Evolutionary conservation across 352 stramenopile genomes (phyloP).

Genomic region (Pythium brassicae): DNA sequence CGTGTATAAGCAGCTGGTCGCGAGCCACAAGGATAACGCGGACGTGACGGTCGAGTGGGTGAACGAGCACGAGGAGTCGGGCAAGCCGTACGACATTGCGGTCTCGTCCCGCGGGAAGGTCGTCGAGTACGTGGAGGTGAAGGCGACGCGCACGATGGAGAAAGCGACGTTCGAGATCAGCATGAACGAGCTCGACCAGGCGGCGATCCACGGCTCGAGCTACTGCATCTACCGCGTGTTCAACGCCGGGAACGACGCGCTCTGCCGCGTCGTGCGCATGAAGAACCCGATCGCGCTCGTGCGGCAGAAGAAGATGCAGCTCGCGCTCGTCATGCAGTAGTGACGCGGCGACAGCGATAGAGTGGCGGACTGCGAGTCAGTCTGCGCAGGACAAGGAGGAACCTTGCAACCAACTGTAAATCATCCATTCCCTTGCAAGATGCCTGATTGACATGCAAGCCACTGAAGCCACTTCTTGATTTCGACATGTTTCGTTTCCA

Average conservation of each 20-base stretch:
- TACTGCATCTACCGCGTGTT: constrained; percentile 87
- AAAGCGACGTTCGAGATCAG: constrained; percentile 88
- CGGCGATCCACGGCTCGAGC: constrained; percentile 63
- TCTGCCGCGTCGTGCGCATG: constrained; percentile 77
- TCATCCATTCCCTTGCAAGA: too few relatives aligned
- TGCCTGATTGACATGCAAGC: background rate
- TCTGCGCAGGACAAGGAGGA: too few relatives aligned
- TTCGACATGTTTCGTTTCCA: too few relatives aligned
- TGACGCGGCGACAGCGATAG: too few relatives aligned
- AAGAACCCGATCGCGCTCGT: constrained; percentile 81
- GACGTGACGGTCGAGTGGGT: constrained; percentile 60
- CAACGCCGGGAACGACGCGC: constrained; percentile 63
- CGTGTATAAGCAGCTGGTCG: constrained; percentile 68
- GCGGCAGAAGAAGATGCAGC: constrained; percentile 75
- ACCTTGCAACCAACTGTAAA: too few relatives aligned
- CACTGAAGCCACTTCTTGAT: background rate
- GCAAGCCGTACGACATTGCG: constrained; percentile 77
- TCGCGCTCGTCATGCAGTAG: constrained; percentile 79
- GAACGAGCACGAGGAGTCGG: constrained; percentile 77
- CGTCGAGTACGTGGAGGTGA: constrained; percentile 84
- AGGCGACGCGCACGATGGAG: constrained; percentile 84
- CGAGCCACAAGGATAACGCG: constrained; percentile 28
- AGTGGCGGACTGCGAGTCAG: too few relatives aligned
- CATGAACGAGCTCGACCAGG: constrained; percentile 86
- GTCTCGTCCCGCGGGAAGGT: constrained; percentile 42